These are phyloP conservation scores for Hypsizygus marmoreus DNA, from an alignment of 768 basidiomycete species.

Conservation along the genomic window DNA sequence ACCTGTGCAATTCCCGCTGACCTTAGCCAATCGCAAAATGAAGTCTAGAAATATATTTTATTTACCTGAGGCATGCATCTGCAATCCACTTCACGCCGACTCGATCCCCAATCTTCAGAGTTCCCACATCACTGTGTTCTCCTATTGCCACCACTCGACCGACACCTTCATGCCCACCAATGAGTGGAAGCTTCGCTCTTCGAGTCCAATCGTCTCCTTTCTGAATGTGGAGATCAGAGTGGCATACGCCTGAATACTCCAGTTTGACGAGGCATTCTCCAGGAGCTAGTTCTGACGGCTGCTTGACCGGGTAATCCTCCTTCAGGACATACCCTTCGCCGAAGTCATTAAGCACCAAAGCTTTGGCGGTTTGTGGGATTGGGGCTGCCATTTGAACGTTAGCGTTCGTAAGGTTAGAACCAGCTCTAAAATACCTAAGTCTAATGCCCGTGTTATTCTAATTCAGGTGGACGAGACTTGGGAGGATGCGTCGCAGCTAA, in stretches of 20 bases:
- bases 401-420: background rate
- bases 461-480: too few relatives aligned
- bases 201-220: conserved; percentile 65
- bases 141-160: conserved; percentile 80
- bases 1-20: conserved; percentile 44
- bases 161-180: conserved; percentile 83
- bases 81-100: conserved; percentile 79
- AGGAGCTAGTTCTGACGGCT: conserved; percentile 54
- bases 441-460: background rate
- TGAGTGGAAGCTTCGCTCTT: conserved; percentile 51
- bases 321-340: conserved; percentile 31
- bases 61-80: conserved; percentile 39
- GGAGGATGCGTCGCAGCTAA: too few relatives aligned
- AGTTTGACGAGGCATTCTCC: conserved; percentile 75
- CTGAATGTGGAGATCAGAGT: conserved; percentile 74
- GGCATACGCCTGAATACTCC: conserved; percentile 64
- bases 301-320: conserved; percentile 55
- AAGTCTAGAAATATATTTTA: background rate
- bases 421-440: background rate
- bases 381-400: conserved; percentile 8
- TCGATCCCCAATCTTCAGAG: conserved; percentile 68
- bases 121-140: conserved; percentile 45
- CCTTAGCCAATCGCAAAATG: background rate
- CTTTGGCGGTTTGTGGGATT: conserved; percentile 38
- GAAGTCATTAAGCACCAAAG: conserved; percentile 35